Percentiles rank a stretch among this genome's conserved stretches.
Evolutionary conservation across 495 filamentous ascomycete species (phyloP).

Genomic region (Lasiosphaeria ovina): DNA sequence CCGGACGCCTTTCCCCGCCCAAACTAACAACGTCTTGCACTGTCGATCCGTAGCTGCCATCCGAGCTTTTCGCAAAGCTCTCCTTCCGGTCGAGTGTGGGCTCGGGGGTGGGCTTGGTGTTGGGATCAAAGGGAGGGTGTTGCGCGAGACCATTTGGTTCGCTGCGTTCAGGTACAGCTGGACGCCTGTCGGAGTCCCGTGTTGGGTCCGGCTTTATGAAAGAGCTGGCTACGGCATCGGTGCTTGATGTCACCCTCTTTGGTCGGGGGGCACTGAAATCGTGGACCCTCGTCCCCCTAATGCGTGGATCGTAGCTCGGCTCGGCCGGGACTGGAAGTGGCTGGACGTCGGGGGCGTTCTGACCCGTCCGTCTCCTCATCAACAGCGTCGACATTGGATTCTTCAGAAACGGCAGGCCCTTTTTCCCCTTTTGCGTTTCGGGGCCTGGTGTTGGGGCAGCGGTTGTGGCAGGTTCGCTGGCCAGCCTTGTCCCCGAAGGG

Average conservation of each 20-base stretch:
- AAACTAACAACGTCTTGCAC: slow-evolving; percentile 1
- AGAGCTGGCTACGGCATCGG: slow-evolving; percentile 14
- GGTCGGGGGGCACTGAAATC: slow-evolving; percentile 84
- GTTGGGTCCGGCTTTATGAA: background rate
- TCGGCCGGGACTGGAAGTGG: slow-evolving; percentile 48
- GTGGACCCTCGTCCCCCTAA: slow-evolving; percentile 79
- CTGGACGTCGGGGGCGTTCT: slow-evolving; percentile 46
- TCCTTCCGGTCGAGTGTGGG: background rate
- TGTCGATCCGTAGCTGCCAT: background rate
- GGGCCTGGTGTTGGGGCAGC: slow-evolving; percentile 57
- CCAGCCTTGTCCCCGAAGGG: slow-evolving; percentile 35
- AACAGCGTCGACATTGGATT: slow-evolving; percentile 48
- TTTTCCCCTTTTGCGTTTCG: slow-evolving; percentile 52
- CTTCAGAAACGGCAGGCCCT: slow-evolving; percentile 52
- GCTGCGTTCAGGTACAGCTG: background rate
- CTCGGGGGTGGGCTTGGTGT: background rate
- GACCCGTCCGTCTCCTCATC: slow-evolving; percentile 40
- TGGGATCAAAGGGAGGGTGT: background rate
- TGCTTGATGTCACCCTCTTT: slow-evolving; percentile 47
- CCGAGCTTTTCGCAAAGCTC: background rate
- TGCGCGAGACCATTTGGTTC: background rate
- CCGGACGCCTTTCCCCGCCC: slow-evolving; percentile 11
- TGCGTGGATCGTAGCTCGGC: slow-evolving; percentile 71
- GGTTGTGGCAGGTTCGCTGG: slow-evolving; percentile 48
- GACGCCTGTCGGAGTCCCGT: background rate